Evolutionary conservation across 768 basidiomycete genomes (phyloP).

Genomic region (Suillus cothurnatus): DNA sequence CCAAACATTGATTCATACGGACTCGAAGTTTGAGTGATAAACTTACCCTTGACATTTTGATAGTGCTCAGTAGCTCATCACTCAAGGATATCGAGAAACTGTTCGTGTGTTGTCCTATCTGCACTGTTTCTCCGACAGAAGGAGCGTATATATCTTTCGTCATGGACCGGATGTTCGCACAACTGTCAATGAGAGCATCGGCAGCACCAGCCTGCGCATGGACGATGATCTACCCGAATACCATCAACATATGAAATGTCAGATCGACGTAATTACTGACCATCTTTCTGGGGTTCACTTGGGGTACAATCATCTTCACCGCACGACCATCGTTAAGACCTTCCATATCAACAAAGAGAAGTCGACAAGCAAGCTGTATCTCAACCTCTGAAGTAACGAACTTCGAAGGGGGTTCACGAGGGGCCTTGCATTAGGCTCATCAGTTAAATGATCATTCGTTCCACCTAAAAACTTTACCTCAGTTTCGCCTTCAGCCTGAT

Average conservation of each 20-base stretch:
- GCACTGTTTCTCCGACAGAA: slow-evolving; percentile 68
- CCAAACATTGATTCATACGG: slow-evolving; percentile 7
- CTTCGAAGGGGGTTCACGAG: slow-evolving; percentile 89
- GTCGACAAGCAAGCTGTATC: slow-evolving; percentile 80
- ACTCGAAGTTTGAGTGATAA: not conserved
- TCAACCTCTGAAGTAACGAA: slow-evolving; percentile 76
- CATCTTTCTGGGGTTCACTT: slow-evolving; percentile 95
- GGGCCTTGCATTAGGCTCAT: slow-evolving; percentile 55
- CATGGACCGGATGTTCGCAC: slow-evolving; percentile 83
- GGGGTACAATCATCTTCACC: slow-evolving; percentile 94
- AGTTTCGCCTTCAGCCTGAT: slow-evolving; percentile 72
- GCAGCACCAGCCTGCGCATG: slow-evolving; percentile 73
- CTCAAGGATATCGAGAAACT: slow-evolving; percentile 94
- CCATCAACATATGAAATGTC: not conserved
- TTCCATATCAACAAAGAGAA: slow-evolving; percentile 95
- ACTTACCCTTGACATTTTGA: slow-evolving; percentile 83
- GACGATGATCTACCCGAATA: slow-evolving; percentile 73
- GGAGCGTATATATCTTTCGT: slow-evolving; percentile 92
- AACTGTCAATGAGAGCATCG: slow-evolving; percentile 74
- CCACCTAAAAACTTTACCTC: slow-evolving; percentile 51
- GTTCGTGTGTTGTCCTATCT: slow-evolving; percentile 95
- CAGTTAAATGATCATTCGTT: slow-evolving; percentile 5
- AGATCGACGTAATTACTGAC: slow-evolving; percentile 42
- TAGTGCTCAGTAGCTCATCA: slow-evolving; percentile 76
- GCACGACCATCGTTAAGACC: slow-evolving; percentile 96